Evolutionary conservation across 2,329 filamentous ascomycete genomes (phyloP).

Genomic region (Fusarium sp.): DNA sequence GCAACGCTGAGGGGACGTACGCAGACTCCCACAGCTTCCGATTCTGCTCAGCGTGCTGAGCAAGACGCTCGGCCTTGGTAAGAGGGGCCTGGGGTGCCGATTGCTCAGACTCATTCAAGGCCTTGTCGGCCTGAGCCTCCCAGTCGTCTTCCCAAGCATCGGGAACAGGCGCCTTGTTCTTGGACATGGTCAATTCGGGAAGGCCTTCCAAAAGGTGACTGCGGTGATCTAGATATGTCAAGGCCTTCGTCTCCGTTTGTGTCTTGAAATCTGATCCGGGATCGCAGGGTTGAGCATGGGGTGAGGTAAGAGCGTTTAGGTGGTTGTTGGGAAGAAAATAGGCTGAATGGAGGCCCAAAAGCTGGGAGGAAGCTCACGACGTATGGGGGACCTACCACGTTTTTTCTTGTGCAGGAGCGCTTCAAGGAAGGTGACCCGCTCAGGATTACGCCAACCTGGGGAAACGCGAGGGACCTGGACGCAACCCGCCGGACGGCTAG

Average conservation of each 20-base stretch:
- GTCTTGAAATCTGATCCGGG: slow-evolving; percentile 16
- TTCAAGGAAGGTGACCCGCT: slow-evolving; percentile 4
- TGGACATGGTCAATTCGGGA: slow-evolving; percentile 54
- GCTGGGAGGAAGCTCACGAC: slow-evolving; percentile 30
- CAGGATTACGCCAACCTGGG: slow-evolving; percentile 8
- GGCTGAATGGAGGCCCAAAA: slow-evolving; percentile 26
- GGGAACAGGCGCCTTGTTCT: slow-evolving; percentile 61
- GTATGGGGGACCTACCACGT: slow-evolving; percentile 11
- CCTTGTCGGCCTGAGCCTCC: slow-evolving; percentile 78
- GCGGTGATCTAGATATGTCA: slow-evolving; percentile 7
- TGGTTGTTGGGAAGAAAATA: slow-evolving; percentile 17
- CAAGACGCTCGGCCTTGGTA: slow-evolving; percentile 80
- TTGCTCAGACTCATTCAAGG: slow-evolving; percentile 49
- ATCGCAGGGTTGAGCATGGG: slow-evolving; percentile 33
- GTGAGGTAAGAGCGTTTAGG: slow-evolving; percentile 13
- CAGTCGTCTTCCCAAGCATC: slow-evolving; percentile 95
- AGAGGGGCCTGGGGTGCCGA: slow-evolving; percentile 56
- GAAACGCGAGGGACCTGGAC: not conserved
- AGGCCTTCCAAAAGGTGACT: not conserved
- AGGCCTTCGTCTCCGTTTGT: slow-evolving; percentile 31
- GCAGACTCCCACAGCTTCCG: slow-evolving; percentile 90
- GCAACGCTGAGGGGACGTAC: slow-evolving; percentile 58
- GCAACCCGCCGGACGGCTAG: not conserved
- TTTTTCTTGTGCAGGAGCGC: not conserved
- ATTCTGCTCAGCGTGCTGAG: slow-evolving; percentile 85